Evolutionary conservation across 345 rosid species (phyloP), one percentile per base, ranked within the genome.

Genomic region (Salix koriyanagi): DNA sequence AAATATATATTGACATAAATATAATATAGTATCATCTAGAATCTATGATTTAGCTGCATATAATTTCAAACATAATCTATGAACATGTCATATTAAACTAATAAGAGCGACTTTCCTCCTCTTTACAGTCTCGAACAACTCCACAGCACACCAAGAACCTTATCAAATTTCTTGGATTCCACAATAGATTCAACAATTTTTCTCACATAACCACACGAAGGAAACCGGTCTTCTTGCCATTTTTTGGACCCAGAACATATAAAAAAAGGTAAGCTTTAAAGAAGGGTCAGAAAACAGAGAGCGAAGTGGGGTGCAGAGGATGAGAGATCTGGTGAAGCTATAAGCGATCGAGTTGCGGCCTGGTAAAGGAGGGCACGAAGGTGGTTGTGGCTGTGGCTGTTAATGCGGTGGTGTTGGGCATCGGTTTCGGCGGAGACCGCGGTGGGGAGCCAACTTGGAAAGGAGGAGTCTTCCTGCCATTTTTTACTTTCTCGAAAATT

Each of bases 61-160:
- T 34, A 34, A 34, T 34, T 34, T 34, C 6, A 34, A 34, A 34
- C 36, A 34, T 34, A 34, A 34, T 34, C 36, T 34, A 34, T 34
- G 36, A 34, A 4, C 36, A 34, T 34, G 5, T 34, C 36, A 34
- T 34, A 34, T 34, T 4, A 34, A 34, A 34, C 36, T 34, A 34
- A 5, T 34, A 34, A 91, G 85, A 14, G 78, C 77, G 32, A 89
- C 69, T 58, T 88, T 77, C 66, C 83, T 83, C 76, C 69, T 83
- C 76, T 84, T 89, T 97, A 92, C 91, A 23, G 69, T 70, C 60
- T 87, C 84, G 67, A 94, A 48, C 75, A 92, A 68, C 80, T 87
- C 87, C 54, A 72, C 62, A 50, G 88, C 97, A 76, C 78, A 18
- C 72, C 79, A 65, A 94, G 77, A 66, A 87, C 78, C 79, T 66